Percentiles rank a stretch among this genome's conserved stretches.
Evolutionary conservation across 106 monocot genomes (phyloP).

Genomic region (Gastrodia elata): DNA sequence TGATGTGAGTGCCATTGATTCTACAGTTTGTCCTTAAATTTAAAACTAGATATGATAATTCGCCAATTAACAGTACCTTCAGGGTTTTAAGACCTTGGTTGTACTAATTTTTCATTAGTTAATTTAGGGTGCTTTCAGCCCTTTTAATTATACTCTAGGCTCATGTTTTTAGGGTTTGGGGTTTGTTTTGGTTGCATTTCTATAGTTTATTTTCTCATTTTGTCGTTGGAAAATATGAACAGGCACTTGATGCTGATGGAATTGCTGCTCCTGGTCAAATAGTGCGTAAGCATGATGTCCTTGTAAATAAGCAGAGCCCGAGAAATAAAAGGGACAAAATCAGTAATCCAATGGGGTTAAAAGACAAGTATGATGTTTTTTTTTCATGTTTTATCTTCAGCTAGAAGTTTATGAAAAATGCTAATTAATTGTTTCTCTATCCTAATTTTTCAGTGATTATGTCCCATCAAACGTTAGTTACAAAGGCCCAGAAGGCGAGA

Average conservation of each 20-base stretch:
- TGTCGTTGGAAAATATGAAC: background rate
- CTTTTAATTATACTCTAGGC: background rate
- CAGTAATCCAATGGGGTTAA: background rate
- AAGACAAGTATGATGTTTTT: slow-evolving; percentile 20
- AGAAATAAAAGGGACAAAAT: slow-evolving; percentile 22
- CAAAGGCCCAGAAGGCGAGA: slow-evolving; percentile 66
- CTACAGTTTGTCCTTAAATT: background rate
- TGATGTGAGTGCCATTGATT: background rate
- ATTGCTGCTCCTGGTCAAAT: slow-evolving; percentile 93
- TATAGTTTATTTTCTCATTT: background rate
- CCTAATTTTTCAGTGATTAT: too few species aligned
- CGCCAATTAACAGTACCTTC: background rate
- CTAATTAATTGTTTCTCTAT: too few species aligned
- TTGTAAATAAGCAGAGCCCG: slow-evolving; percentile 78
- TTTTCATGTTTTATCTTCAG: slow-evolving; percentile 1
- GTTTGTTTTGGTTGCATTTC: background rate
- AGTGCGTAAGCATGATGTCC: slow-evolving; percentile 63
- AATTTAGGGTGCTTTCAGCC: background rate
- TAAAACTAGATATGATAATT: background rate
- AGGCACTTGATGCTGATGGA: slow-evolving; percentile 90
- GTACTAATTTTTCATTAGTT: background rate
- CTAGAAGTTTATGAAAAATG: background rate
- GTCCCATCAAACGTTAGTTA: slow-evolving; percentile 27
- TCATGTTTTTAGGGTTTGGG: background rate
- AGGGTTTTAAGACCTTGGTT: background rate